phyloP scores from a whole-genome alignment of 192 early-diverging fungal species.

The Coemansia sp. region DNA sequence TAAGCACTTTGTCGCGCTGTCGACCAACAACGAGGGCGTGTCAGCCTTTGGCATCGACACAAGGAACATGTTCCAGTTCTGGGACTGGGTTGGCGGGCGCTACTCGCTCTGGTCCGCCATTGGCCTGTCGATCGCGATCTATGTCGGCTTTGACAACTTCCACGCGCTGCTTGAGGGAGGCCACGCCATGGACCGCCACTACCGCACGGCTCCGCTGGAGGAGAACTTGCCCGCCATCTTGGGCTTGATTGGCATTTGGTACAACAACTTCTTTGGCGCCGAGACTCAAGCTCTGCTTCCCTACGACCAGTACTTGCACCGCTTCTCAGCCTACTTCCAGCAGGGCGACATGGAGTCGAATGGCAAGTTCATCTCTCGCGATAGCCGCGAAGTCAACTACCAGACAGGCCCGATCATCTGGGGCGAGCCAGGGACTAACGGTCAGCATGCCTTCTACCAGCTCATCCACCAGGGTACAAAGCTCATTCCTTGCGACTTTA shows the following conservation, averaged over 20 bases:
- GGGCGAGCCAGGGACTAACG: slow-evolving; percentile 99
- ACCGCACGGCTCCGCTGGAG: slow-evolving; percentile 86
- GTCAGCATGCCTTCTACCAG: slow-evolving; percentile 99
- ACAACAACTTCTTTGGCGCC: slow-evolving; percentile 98
- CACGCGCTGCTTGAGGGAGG: slow-evolving; percentile 84
- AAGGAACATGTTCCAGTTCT: slow-evolving; percentile 99
- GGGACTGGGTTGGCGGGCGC: slow-evolving; percentile 99
- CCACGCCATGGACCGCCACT: slow-evolving; percentile 97
- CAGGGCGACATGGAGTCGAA: slow-evolving; percentile 99
- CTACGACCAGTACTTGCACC: slow-evolving; percentile 98
- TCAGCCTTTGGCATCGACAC: slow-evolving; percentile 90
- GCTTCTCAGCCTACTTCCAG: slow-evolving; percentile 99
- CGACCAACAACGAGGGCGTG: slow-evolving; percentile 90
- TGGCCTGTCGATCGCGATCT: slow-evolving; percentile 95
- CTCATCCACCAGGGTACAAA: slow-evolving; percentile 99
- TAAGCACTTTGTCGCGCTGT: slow-evolving; percentile 98
- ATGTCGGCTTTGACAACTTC: slow-evolving; percentile 96
- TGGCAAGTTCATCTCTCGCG: slow-evolving; percentile 91
- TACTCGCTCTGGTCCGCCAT: slow-evolving; percentile 99
- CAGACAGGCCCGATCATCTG: slow-evolving; percentile 97
- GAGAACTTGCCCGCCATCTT: slow-evolving; percentile 93
- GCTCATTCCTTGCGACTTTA: slow-evolving; percentile 93
- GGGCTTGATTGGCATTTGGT: slow-evolving; percentile 91
- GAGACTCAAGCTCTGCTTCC: slow-evolving; percentile 94
- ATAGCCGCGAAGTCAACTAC: slow-evolving; percentile 78